Conservation (phyloP, 208 protist species). For the Polymyxa betae region DNA sequence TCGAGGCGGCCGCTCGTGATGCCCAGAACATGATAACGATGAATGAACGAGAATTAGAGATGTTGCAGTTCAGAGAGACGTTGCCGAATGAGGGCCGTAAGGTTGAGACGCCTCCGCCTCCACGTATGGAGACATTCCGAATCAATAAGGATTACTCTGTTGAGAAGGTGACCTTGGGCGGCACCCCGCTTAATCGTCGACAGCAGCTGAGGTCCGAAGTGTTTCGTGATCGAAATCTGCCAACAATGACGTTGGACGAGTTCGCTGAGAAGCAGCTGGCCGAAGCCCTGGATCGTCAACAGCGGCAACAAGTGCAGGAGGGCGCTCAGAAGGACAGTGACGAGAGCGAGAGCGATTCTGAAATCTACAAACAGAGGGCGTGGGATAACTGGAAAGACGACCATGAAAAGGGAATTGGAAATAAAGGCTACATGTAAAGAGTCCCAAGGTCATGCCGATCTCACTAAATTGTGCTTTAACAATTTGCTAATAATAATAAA, state of each 20-base stretch:
- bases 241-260: conserved; percentile 40
- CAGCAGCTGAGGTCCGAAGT: not conserved
- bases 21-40: not conserved
- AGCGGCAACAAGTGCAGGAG: not conserved
- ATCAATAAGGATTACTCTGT: conserved; percentile 5
- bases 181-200: not conserved
- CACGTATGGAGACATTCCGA: not conserved
- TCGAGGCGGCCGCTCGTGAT: not conserved
- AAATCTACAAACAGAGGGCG: not conserved
- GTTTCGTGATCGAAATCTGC: conserved; percentile 11
- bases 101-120: not conserved
- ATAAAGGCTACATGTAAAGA: conserved; percentile 33
- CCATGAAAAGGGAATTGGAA: conserved; percentile 39
- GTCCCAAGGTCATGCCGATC: too few species aligned
- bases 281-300: not conserved
- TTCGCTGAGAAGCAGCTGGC: conserved; percentile 7
- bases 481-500: too few species aligned
- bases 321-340: not conserved
- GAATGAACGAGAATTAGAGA: conserved; percentile 14
- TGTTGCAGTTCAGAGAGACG: not conserved
- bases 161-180: not conserved
- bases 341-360: not conserved
- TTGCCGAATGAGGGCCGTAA: not conserved
- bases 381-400: conserved; percentile 51
- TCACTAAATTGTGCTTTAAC: too few species aligned